Evolutionary conservation across 148 eudicot species (phyloP).

Genomic region (Amaranthus palmeri): DNA sequence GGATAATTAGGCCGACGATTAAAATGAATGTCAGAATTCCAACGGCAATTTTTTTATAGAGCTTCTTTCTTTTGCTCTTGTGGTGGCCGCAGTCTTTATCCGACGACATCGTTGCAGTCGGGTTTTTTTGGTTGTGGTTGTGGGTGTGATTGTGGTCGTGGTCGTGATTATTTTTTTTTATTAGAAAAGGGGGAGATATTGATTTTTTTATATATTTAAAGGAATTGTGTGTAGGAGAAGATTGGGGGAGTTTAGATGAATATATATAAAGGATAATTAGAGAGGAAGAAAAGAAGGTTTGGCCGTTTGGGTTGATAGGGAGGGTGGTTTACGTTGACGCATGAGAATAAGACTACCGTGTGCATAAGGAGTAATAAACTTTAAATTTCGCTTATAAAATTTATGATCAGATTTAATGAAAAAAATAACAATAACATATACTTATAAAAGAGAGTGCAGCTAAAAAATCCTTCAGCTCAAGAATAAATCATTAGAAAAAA

Average conservation of each 20-base stretch:
- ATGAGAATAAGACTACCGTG: slow-evolving; percentile 1
- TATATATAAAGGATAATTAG: slow-evolving; percentile 11
- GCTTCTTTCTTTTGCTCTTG: slow-evolving; percentile 29
- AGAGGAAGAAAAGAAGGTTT: neutral
- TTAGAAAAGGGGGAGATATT: neutral
- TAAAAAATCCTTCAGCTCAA: no score
- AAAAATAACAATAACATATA: no score
- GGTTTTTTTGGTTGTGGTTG: slow-evolving; percentile 1
- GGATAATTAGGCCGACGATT: slow-evolving; percentile 35
- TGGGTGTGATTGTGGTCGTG: slow-evolving; percentile 8
- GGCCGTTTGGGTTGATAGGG: slow-evolving; percentile 11
- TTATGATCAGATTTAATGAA: neutral
- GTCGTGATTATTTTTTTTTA: neutral
- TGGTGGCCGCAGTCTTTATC: slow-evolving; percentile 58
- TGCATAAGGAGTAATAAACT: slow-evolving; percentile 1
- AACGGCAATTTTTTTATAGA: slow-evolving; percentile 16
- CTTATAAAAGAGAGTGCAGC: no score
- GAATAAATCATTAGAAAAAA: no score
- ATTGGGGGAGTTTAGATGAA: neutral
- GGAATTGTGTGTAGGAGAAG: slow-evolving; percentile 3
- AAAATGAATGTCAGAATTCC: slow-evolving; percentile 28
- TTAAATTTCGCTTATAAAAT: neutral
- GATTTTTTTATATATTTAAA: neutral
- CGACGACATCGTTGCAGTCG: slow-evolving; percentile 30
- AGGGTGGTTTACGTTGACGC: slow-evolving; percentile 19